phyloP scores from a whole-genome alignment of 2,329 filamentous ascomycete genomes.

The Metarhizium robertsii region DNA sequence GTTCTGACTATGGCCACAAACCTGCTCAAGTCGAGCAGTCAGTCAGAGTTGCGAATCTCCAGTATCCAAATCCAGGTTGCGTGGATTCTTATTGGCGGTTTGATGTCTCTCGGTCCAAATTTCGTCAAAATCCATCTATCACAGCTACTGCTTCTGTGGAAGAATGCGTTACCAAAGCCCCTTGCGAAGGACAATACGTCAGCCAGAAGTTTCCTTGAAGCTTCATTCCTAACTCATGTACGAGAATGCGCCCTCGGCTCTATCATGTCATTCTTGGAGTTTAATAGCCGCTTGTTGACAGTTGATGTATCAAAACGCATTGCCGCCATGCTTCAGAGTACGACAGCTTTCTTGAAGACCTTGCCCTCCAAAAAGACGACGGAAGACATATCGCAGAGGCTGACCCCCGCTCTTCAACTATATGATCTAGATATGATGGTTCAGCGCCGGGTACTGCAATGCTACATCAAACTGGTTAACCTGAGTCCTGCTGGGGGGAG shows the following conservation, averaged over 20 bases:
- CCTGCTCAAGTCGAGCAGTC: slow-evolving; percentile 82
- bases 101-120: slow-evolving; percentile 94
- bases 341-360: slow-evolving; percentile 77
- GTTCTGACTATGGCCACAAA: slow-evolving; percentile 87
- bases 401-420: slow-evolving; percentile 79
- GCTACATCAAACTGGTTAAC: slow-evolving; percentile 85
- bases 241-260: slow-evolving; percentile 89
- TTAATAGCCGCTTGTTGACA: slow-evolving; percentile 84
- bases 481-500: slow-evolving; percentile 76
- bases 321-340: slow-evolving; percentile 90
- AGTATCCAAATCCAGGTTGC: slow-evolving; percentile 95
- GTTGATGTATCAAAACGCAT: slow-evolving; percentile 91
- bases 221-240: slow-evolving; percentile 89
- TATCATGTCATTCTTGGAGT: slow-evolving; percentile 85
- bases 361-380: slow-evolving; percentile 75
- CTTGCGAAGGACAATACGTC: slow-evolving; percentile 86
- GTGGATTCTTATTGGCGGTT: slow-evolving; percentile 90
- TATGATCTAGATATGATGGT: slow-evolving; percentile 91
- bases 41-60: slow-evolving; percentile 81
- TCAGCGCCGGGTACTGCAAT: slow-evolving; percentile 84
- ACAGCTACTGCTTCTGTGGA: slow-evolving; percentile 89
- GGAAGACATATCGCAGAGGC: slow-evolving; percentile 75
- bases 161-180: slow-evolving; percentile 91
- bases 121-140: slow-evolving; percentile 98
- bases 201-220: slow-evolving; percentile 74